phyloP scores from a whole-genome alignment of 345 rosid genomes.

The Eucalyptus erythrocorys region DNA sequence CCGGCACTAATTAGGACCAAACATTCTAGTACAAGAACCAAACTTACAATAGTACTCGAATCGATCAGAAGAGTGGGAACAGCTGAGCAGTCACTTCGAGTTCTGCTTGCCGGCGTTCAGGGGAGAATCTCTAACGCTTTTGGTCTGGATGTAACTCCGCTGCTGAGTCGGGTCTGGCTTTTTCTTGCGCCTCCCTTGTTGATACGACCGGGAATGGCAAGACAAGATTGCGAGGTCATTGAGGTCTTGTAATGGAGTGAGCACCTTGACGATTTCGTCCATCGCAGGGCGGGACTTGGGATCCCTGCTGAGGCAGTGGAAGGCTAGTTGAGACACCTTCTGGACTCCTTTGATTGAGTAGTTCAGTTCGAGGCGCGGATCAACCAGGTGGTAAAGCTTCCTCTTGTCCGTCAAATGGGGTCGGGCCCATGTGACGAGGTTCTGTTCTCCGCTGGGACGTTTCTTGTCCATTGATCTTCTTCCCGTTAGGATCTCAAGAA shows the following conservation, averaged over 20 bases:
- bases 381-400: constrained; percentile 63
- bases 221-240: constrained; percentile 58
- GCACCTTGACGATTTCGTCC: constrained; percentile 57
- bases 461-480: constrained; percentile 97
- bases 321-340: constrained; percentile 59
- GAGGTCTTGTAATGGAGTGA: constrained; percentile 55
- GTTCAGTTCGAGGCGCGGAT: constrained; percentile 81
- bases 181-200: constrained; percentile 61
- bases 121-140: constrained; percentile 41
- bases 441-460: constrained; percentile 79
- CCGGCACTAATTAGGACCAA: not conserved
- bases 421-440: constrained; percentile 88
- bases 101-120: constrained; percentile 45
- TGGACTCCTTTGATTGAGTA: constrained; percentile 75
- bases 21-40: constrained; percentile 3
- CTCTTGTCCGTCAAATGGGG: constrained; percentile 77
- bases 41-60: constrained; percentile 5
- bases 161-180: constrained; percentile 31
- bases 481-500: constrained; percentile 87
- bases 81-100: constrained; percentile 8
- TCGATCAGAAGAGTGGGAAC: not conserved
- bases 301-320: constrained; percentile 56
- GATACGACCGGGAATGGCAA: constrained; percentile 43
- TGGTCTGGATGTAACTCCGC: constrained; percentile 13
- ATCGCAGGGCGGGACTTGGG: constrained; percentile 63